A percentile compares a stretch with the other conserved stretches of the same genome.
phyloP scores from a whole-genome alignment of 108 stramenopile genomes.

The Discostella stelligeroides region DNA sequence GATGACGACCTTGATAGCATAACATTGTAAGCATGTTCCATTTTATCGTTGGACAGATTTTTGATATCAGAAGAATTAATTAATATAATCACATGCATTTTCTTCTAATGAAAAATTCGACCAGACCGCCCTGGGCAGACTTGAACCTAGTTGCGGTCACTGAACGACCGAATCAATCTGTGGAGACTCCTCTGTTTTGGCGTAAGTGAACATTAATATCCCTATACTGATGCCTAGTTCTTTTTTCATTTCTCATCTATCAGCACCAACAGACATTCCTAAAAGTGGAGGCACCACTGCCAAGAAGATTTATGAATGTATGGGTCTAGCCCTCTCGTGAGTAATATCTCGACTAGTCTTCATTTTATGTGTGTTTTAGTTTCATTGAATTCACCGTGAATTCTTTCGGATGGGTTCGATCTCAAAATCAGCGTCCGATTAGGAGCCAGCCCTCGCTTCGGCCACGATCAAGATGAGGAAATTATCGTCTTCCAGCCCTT shows the following conservation, averaged over 20 bases:
- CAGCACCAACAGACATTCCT: slow-evolving; percentile 19
- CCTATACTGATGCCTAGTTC: neutral
- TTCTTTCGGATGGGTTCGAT: neutral
- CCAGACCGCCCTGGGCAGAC: slow-evolving; percentile 10
- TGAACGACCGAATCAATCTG: slow-evolving; percentile 8
- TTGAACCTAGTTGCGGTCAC: slow-evolving; percentile 4
- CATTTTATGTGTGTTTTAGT: neutral
- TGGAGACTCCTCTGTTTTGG: slow-evolving; percentile 11
- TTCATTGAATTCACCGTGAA: neutral
- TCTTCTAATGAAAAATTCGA: neutral
- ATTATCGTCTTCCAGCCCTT: slow-evolving; percentile 29
- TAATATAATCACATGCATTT: too few relatives aligned
- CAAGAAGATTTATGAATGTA: slow-evolving; percentile 38
- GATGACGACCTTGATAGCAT: slow-evolving; percentile 4
- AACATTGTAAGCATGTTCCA: neutral
- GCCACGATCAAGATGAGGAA: slow-evolving; percentile 32
- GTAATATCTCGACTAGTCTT: neutral
- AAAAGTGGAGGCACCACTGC: slow-evolving; percentile 44
- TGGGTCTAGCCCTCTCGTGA: slow-evolving; percentile 22
- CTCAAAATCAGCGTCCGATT: slow-evolving; percentile 16
- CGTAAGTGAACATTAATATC: slow-evolving; percentile 6
- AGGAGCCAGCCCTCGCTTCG: slow-evolving; percentile 35
- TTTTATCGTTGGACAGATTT: too few relatives aligned
- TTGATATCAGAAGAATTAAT: too few relatives aligned
- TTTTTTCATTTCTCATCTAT: neutral